Evolutionary conservation across 345 rosid species (phyloP), one percentile per base, ranked within the genome.

Genomic region (Hibiscus tridactylites): DNA sequence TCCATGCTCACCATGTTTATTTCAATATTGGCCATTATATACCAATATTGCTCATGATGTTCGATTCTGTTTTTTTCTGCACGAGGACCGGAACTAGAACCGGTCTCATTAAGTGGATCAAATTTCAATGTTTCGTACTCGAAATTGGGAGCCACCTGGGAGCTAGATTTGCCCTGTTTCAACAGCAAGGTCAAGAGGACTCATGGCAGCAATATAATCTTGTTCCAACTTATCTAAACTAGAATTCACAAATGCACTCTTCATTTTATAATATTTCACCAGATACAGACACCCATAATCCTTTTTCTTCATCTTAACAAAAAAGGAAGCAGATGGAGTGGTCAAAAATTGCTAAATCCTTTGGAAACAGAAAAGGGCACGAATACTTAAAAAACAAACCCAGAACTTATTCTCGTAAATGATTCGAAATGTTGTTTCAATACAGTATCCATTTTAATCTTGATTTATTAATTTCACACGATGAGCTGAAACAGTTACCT

Each of bases 121-220:
- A 39, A 8, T 39, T 39, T 39, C 44, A 39, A 39, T 35, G 37
- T 35, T 35, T 35, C 37, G 37, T 35, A 39, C 44, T 39, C 44
- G 1, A 39, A 39, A 10, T 8, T 39, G 44, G 44, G 37, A 33
- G 37, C 6, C 37, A 33, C 37, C 37, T 33, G 37, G 37, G 44
- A 39, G 44, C 44, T 39, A 39, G 44, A 10, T 44, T 44, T 49
- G 0, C 90, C 87, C 13, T 44, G 47, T 44, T 44, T 44, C 47
- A 10, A 44, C 13, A 44, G 47, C 12, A 44, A 44, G 47, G 10
- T 9, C 13, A 44, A 44, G 47, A 10, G 12, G 11, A 44, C 47
- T 44, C 11, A 44, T 10, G 47, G 47, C 47, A 9, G 47, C 13
- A 44, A 44, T 44, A 44, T 9, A 44, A 44, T 9, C 13, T 9